Evolutionary conservation across 2,329 filamentous ascomycete genomes (phyloP), one percentile per base, ranked within the genome.

Genomic region (Emericellopsis cladophorae): DNA sequence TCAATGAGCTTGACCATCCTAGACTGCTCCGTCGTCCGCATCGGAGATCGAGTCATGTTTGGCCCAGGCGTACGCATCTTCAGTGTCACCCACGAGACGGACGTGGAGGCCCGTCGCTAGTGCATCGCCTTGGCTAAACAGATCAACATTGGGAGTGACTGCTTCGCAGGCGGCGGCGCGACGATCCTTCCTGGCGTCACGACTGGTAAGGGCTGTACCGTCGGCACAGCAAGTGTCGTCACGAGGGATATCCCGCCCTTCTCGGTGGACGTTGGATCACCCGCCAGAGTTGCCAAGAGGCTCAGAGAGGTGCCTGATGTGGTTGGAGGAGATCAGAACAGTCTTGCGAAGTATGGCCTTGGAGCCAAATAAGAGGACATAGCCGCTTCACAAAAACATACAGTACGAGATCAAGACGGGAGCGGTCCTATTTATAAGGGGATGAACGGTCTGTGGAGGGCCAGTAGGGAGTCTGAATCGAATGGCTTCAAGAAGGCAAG

Each of bases 41-140:
- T 89, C 37, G 84, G 84, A 0, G 70, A 80, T 22, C 72, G 84
- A 23, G 84, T 83, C 2, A 61, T 84, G 47, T 69, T 89, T 41
- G 85, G 81, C 0, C 81, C 84, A 0, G 80, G 78, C 49, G 81
- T 89, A 0, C 74, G 67, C 39, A 72, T 92, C 42, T 85, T 76
- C 53, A 74, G 76, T 2, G 84, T 75, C 1, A 81, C 76, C 0
- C 85, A 92, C 55, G 82, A 84, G 38, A 65, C 82, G 0, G 81
- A 82, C 48, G 64, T 72, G 1, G 61, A 64, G 40, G 66, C 61
- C 2, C 63, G 70, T 15, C 58, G 68, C 21, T 62, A 69, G 31
- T 57, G 56, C 14, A 56, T 70, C 40, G 68, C 72, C 47, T 72
- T 64, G 42, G 69, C 67, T 0, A 55, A 55, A 12, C 54, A 62